Evolutionary conservation across 495 filamentous ascomycete genomes (phyloP).

Genomic region (Pyrenula massariospora): DNA sequence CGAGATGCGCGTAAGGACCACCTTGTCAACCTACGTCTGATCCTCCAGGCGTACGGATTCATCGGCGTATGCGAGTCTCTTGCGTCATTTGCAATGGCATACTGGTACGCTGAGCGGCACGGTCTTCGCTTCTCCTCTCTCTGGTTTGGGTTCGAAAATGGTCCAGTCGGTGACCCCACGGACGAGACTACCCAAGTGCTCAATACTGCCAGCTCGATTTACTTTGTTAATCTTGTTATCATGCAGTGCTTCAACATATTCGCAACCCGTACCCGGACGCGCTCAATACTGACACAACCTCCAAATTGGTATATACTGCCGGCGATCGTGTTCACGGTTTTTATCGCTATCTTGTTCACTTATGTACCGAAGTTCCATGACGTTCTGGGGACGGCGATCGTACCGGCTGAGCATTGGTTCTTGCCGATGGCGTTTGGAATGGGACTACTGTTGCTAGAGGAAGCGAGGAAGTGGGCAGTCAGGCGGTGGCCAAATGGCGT

Average conservation of each 20-base stretch:
- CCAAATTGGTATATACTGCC: constrained; percentile 53
- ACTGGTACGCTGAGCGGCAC: constrained; percentile 47
- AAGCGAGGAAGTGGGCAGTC: constrained; percentile 40
- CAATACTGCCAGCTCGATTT: constrained; percentile 4
- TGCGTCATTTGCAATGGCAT: constrained; percentile 51
- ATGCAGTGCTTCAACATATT: constrained; percentile 56
- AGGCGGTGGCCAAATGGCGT: constrained; percentile 34
- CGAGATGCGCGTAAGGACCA: constrained; percentile 47
- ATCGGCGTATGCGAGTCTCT: constrained; percentile 50
- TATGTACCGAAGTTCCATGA: constrained; percentile 48
- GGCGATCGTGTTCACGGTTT: constrained; percentile 48
- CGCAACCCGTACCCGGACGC: constrained; percentile 47
- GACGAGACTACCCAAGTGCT: constrained; percentile 10
- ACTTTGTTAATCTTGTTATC: constrained; percentile 21
- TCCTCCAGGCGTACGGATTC: constrained; percentile 51
- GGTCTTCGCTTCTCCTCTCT: constrained; percentile 45
- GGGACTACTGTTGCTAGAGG: constrained; percentile 46
- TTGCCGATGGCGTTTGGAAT: constrained; percentile 51
- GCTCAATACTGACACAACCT: constrained; percentile 54
- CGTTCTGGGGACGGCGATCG: constrained; percentile 36
- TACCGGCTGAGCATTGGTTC: constrained; percentile 56
- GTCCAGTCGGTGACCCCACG: not conserved
- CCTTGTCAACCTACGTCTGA: constrained; percentile 50
- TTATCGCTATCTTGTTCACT: constrained; percentile 51
- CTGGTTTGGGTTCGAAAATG: constrained; percentile 30